Conservation (phyloP, 1,284 basidiomycete species). For the Xerocomus amazonicus region DNA sequence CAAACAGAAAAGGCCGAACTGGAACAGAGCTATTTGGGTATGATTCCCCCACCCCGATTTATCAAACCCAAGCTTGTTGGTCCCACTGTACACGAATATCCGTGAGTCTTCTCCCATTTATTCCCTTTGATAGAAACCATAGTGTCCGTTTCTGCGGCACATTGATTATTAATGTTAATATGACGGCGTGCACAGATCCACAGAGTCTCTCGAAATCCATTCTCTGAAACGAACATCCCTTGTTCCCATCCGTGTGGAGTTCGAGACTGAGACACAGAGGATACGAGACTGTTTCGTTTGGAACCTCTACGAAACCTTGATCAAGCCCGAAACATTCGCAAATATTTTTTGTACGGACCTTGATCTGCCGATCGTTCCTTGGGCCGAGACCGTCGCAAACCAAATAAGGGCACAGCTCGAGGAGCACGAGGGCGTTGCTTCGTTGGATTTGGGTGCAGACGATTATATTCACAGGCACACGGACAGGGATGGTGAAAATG, state of each 20-base stretch:
- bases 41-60: constrained; percentile 78
- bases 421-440: constrained; percentile 78
- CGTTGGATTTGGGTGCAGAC: constrained; percentile 71
- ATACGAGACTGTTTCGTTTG: constrained; percentile 97
- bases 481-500: constrained; percentile 32
- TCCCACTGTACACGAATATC: constrained; percentile 64
- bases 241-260: constrained; percentile 91
- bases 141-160: constrained; percentile 15
- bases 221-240: constrained; percentile 66
- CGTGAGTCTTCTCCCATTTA: constrained; percentile 46
- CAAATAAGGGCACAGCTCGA: constrained; percentile 90
- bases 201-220: constrained; percentile 62
- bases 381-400: constrained; percentile 76
- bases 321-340: constrained; percentile 84
- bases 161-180: constrained; percentile 16
- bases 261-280: constrained; percentile 88
- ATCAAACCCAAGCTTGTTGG: constrained; percentile 60
- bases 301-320: constrained; percentile 82
- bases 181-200: constrained; percentile 44
- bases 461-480: constrained; percentile 43
- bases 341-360: constrained; percentile 85
- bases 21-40: constrained; percentile 87
- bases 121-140: constrained; percentile 13
- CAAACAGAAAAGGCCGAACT: constrained; percentile 53
- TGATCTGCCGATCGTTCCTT: constrained; percentile 65